Evolutionary conservation across 805 yeast species (phyloP), one percentile per base, ranked within the genome.

Genomic region (Starmerella davenportii): DNA sequence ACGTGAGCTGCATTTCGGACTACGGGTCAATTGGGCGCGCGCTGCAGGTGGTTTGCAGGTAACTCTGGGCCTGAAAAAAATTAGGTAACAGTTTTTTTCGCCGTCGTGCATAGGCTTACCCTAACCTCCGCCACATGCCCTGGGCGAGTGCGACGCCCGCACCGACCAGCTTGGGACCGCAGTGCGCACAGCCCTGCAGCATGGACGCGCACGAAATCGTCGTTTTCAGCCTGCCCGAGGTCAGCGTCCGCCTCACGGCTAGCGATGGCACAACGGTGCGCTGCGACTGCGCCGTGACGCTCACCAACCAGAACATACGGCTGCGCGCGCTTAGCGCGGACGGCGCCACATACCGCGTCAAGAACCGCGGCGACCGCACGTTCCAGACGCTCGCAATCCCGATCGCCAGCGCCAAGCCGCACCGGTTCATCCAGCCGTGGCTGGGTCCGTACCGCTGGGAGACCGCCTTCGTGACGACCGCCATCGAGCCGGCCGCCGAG

Each of bases 1-100:
- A 87, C 35, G 95, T 77, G 51, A 87, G 73, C 68, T 87, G 96
- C 98, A 87, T 90, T 33, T 36, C 49, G 13, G 19, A 7, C 14
- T 11, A 25, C 13, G n/a, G n/a, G n/a, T n/a, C n/a, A n/a, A n/a
- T n/a, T n/a, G n/a, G n/a, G n/a, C n/a, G n/a, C n/a, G n/a, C n/a
- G n/a, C n/a, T n/a, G n/a, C n/a, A n/a, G n/a, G n/a, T n/a, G n/a
- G n/a, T n/a, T n/a, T n/a, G n/a, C n/a, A n/a, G n/a, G n/a, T n/a
- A n/a, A n/a, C n/a, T n/a, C n/a, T n/a, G n/a, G n/a, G n/a, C n/a
- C n/a, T n/a, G 28, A 14, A 25, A 25, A 25, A 25, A 25, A 25
- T 25, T 25, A 25, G 11, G 28, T 25, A 25, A 25, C 28, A 11
- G 11, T 25, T 25, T 25, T 25, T 25, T n/a, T n/a, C n/a, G n/a